phyloP scores from a whole-genome alignment of 352 stramenopile genomes.

The Globisporangium camurandrum region DNA sequence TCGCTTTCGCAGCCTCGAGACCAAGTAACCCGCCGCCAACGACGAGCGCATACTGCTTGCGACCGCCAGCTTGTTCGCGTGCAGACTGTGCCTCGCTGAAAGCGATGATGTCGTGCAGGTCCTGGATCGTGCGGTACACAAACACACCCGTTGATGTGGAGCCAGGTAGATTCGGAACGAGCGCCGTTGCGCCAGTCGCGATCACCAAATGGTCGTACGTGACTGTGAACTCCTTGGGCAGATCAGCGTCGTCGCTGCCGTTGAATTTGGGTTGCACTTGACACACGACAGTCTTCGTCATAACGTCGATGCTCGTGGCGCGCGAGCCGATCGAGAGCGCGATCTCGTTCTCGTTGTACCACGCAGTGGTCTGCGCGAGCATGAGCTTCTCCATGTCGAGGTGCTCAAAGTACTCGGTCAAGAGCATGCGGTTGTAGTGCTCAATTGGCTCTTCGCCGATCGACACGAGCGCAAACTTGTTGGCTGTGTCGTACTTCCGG shows the following conservation, averaged over 20 bases:
- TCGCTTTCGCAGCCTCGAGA: conserved; percentile 83
- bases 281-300: conserved; percentile 62
- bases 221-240: conserved; percentile 42
- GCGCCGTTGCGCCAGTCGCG: conserved; percentile 82
- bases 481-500: conserved; percentile 43
- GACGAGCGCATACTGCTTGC: conserved; percentile 36
- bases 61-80: conserved; percentile 7
- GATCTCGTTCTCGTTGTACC: conserved; percentile 82
- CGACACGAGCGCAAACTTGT: conserved; percentile 72
- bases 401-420: conserved; percentile 92
- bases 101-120: conserved; percentile 83
- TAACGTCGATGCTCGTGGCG: conserved; percentile 64
- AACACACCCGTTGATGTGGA: conserved; percentile 84
- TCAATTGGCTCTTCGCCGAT: conserved; percentile 89
- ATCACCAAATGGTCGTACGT: conserved; percentile 87
- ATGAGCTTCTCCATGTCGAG: conserved; percentile 77
- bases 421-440: conserved; percentile 91
- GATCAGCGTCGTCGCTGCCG: not conserved
- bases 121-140: conserved; percentile 91
- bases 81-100: conserved; percentile 63
- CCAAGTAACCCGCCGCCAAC: conserved; percentile 81
- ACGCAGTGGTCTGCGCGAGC: conserved; percentile 70
- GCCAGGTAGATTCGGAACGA: conserved; percentile 82
- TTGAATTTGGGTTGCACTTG: conserved; percentile 1
- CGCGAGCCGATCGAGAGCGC: conserved; percentile 76